Conservation (phyloP, 192 early-diverging fungal genomes). For the Gaertneriomyces sp. region DNA sequence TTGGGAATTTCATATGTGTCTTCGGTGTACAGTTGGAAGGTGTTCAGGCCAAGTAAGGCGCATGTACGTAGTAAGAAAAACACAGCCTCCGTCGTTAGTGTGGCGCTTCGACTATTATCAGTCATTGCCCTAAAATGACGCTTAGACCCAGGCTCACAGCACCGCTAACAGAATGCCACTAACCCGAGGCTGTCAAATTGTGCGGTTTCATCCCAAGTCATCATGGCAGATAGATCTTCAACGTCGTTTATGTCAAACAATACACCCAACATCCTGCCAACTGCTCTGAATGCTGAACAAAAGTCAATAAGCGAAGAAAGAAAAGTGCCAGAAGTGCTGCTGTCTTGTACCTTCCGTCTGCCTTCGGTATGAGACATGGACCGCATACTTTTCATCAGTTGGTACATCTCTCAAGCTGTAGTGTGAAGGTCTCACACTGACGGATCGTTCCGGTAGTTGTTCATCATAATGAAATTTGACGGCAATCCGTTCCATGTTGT, state of each 20-base stretch:
- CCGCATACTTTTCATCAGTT: constrained; percentile 16
- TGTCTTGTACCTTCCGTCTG: constrained; percentile 58
- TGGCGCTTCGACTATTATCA: constrained; percentile 82
- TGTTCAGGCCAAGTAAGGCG: constrained; percentile 84
- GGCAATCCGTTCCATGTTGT: constrained; percentile 15
- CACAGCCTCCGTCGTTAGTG: constrained; percentile 59
- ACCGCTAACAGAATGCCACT: neutral
- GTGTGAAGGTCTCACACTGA: constrained; percentile 21
- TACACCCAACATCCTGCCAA: constrained; percentile 63
- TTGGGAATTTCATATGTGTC: constrained; percentile 67
- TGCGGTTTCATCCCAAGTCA: constrained; percentile 56
- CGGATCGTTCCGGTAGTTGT: constrained; percentile 1
- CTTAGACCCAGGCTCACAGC: neutral
- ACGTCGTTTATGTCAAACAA: constrained; percentile 44
- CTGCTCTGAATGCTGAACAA: constrained; percentile 62
- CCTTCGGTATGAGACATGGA: constrained; percentile 48
- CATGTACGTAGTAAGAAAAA: constrained; percentile 66
- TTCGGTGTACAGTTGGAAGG: constrained; percentile 87
- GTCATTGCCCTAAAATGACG: constrained; percentile 60
- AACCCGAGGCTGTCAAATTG: constrained; percentile 70
- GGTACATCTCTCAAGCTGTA: constrained; percentile 19
- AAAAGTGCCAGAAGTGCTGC: neutral
- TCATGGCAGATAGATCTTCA: constrained; percentile 28
- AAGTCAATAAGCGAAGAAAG: neutral
- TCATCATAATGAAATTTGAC: constrained; percentile 28